Base-by-base conservation (phyloP, 768 basidiomycete genomes). In the Lanmaoa rubissima region DNA sequence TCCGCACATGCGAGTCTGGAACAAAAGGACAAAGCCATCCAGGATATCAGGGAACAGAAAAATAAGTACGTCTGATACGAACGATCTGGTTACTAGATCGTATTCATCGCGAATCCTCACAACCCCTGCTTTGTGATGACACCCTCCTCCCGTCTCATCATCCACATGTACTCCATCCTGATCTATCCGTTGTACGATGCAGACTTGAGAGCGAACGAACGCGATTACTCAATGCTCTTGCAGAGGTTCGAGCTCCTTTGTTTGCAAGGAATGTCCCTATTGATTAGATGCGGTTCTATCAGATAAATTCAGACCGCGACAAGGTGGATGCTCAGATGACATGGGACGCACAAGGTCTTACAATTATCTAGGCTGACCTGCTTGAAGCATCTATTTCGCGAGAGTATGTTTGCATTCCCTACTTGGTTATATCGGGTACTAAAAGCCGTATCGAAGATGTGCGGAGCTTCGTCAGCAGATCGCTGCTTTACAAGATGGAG, bases 221-320 rank as follows among this genome's bases (percentile, higher is more conserved):
- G n/a, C 77, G 85, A 44, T 73, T 92, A 55, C 69, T 92, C 53
- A 85, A 82, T 60, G 81, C 82, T 48, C 75, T 92, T 8, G 77
- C 85, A 73, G 83, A 90, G 81, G 89, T 87, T 66, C 38, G 78
- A 63, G n/a, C 38, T 58, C 53, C 42, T 43, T 54, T 35, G 48
- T 50, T 61, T 52, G 58, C 47, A 11, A 21, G 28, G 35, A 38
- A 42, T 5, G 45, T 48, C 10, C 9, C 9, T 57, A 55, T 56
- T 69, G 61, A 69, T 53, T 24, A 35, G 47, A 54, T 28, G 42
- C 3, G 19, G 38, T 40, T 36, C 24, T 28, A 17, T 47, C 63
- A 91, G 87, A 79, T 92, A 19, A 92, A 92, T 65, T 87, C 88
- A 67, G 90, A 92, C 70, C 81, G 89, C 14, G 90, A 92, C 75